Percentiles rank a stretch among this genome's conserved stretches.
phyloP scores from a whole-genome alignment of 2,329 filamentous ascomycete species.

The Nakataea oryzae region DNA sequence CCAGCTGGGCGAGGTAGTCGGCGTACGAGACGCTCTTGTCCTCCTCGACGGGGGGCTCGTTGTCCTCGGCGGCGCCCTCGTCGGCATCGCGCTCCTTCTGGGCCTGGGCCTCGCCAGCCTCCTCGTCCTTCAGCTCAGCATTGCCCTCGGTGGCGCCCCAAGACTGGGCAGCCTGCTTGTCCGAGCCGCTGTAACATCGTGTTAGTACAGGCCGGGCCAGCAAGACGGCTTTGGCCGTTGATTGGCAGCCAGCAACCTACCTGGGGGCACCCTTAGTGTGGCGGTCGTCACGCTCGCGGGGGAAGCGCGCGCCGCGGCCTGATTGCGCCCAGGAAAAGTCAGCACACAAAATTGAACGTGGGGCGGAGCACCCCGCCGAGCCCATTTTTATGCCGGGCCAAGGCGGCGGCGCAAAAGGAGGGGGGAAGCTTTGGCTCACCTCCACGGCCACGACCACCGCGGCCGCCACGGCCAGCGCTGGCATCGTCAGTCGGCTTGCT shows the following conservation, averaged over 20 bases:
- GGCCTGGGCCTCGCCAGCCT: constrained; percentile 82
- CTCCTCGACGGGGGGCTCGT: constrained; percentile 50
- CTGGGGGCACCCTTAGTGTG: constrained; percentile 34
- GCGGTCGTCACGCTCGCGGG: constrained; percentile 45
- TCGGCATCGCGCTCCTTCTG: constrained; percentile 59
- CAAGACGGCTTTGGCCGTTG: constrained; percentile 4
- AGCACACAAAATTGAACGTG: background rate
- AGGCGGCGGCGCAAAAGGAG: background rate
- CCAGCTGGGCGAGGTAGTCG: constrained; percentile 69
- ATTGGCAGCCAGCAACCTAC: background rate
- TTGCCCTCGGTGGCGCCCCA: constrained; percentile 80
- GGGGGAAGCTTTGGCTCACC: constrained; percentile 27
- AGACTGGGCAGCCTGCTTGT: constrained; percentile 79
- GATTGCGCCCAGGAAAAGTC: constrained; percentile 1
- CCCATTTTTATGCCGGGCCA: background rate
- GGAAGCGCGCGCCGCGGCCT: constrained; percentile 44
- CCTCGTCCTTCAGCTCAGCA: constrained; percentile 83
- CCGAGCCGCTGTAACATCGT: constrained; percentile 42
- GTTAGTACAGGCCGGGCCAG: constrained; percentile 12
- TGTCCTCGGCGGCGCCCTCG: constrained; percentile 22
- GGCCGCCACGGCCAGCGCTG: constrained; percentile 48
- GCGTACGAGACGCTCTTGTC: constrained; percentile 86
- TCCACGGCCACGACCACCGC: constrained; percentile 52
- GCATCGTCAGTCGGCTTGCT: constrained; percentile 65
- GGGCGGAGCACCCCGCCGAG: background rate